These are phyloP conservation scores for Xylariomycetidae sp. DNA, from an alignment of 2,329 filamentous ascomycete species.

Conservation along the genomic window DNA sequence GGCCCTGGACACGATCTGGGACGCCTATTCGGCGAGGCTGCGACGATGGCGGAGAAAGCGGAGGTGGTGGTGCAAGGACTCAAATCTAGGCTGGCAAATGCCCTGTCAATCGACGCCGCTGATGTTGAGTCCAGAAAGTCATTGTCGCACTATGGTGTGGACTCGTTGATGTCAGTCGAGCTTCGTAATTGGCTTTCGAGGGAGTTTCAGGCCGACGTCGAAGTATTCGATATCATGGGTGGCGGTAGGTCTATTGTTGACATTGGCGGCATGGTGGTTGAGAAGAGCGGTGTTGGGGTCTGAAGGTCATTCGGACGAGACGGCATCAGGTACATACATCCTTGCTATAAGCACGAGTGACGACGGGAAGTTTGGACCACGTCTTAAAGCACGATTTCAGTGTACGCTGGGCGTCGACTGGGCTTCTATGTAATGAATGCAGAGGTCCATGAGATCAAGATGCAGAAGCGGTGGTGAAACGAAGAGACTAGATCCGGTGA, in stretches of 20 bases:
- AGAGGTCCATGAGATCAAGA: too few relatives aligned
- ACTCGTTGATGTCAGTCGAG: constrained; percentile 28
- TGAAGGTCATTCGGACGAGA: neutral
- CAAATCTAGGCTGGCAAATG: constrained; percentile 7
- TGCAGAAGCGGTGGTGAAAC: too few relatives aligned
- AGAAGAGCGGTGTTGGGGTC: constrained; percentile 12
- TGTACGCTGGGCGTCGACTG: too few relatives aligned
- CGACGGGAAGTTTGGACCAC: too few relatives aligned
- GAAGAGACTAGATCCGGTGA: too few relatives aligned
- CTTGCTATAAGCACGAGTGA: too few relatives aligned
- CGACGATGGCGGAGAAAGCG: constrained; percentile 5
- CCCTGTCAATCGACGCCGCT: constrained; percentile 13
- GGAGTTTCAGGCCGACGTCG: constrained; percentile 10
- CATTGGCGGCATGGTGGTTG: constrained; percentile 13
- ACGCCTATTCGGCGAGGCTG: constrained; percentile 11
- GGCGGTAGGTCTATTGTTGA: constrained; percentile 7
- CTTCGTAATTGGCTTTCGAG: constrained; percentile 23
- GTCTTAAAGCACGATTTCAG: too few relatives aligned
- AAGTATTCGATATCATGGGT: constrained; percentile 14
- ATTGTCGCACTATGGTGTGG: constrained; percentile 23
- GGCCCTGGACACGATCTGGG: too few relatives aligned
- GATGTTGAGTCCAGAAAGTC: constrained; percentile 20
- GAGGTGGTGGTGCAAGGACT: constrained; percentile 11
- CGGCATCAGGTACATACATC: neutral
- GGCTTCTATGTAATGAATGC: too few relatives aligned